phyloP scores from a whole-genome alignment of 495 filamentous ascomycete species.

The Penicillium nucicola region DNA sequence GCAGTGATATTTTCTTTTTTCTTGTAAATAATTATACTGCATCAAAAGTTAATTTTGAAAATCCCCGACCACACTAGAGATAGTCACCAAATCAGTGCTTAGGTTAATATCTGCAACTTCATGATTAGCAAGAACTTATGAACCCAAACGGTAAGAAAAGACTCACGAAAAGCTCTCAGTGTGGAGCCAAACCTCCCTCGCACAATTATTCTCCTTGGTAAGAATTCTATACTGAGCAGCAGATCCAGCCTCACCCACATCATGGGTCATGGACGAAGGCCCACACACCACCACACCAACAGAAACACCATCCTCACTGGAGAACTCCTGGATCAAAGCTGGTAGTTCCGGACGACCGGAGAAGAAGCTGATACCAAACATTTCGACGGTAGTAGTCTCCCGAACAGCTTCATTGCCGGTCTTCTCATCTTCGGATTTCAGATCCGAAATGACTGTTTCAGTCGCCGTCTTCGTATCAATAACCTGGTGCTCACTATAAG shows the following conservation, averaged over 20 bases:
- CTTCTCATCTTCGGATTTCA: not conserved
- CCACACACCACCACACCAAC: conserved; percentile 18
- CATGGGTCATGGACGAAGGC: conserved; percentile 18
- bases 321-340: not conserved
- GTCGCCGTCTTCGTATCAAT: not conserved
- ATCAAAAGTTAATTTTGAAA: no score
- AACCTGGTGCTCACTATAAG: not conserved
- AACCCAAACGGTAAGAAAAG: not conserved
- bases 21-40: no score
- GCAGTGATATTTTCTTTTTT: no score
- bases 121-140: not conserved
- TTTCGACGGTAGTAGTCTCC: not conserved
- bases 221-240: conserved; percentile 12
- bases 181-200: conserved; percentile 21
- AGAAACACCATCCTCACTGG: conserved; percentile 5
- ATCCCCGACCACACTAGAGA: no score
- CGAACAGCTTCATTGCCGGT: no score
- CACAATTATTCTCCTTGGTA: conserved; percentile 4
- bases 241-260: conserved; percentile 16
- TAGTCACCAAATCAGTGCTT: no score
- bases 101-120: not conserved
- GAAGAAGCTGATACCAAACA: conserved; percentile 13
- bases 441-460: not conserved
- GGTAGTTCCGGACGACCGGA: conserved; percentile 14
- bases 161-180: conserved; percentile 22